Conservation (phyloP, 2,329 filamentous ascomycete species). For the Cucurbitaria berberidis region DNA sequence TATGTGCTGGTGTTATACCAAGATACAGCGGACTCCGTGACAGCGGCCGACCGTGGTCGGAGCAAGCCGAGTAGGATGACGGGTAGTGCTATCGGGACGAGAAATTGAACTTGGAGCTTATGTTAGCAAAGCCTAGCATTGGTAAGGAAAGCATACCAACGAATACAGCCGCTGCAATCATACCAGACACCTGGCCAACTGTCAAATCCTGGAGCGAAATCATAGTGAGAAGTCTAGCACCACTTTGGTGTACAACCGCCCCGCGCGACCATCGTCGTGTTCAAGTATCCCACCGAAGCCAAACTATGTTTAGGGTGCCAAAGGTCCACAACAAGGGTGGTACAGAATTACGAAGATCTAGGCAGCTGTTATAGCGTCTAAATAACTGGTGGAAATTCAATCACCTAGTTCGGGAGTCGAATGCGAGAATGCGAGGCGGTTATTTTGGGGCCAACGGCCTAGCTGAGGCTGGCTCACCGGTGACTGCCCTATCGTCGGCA, state of each 20-base stretch:
- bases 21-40: constrained; percentile 10
- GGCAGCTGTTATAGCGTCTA: background rate
- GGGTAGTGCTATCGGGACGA: constrained; percentile 9
- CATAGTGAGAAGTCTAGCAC: constrained; percentile 2
- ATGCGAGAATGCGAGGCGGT: constrained; percentile 1
- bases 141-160: constrained; percentile 29
- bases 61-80: constrained; percentile 14
- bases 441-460: background rate
- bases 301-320: background rate
- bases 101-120: constrained; percentile 11
- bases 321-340: background rate
- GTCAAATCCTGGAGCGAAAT: constrained; percentile 27
- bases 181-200: constrained; percentile 50
- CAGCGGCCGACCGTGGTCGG: background rate
- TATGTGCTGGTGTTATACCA: constrained; percentile 29
- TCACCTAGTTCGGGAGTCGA: constrained; percentile 1
- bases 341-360: background rate
- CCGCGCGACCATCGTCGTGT: background rate
- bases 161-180: constrained; percentile 49
- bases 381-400: constrained; percentile 2
- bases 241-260: background rate
- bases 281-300: background rate
- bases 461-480: background rate
- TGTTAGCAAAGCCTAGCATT: background rate
- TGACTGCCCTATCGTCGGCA: background rate